Base-by-base conservation (phyloP, 495 filamentous ascomycete genomes). In the Talaromyces liani region DNA sequence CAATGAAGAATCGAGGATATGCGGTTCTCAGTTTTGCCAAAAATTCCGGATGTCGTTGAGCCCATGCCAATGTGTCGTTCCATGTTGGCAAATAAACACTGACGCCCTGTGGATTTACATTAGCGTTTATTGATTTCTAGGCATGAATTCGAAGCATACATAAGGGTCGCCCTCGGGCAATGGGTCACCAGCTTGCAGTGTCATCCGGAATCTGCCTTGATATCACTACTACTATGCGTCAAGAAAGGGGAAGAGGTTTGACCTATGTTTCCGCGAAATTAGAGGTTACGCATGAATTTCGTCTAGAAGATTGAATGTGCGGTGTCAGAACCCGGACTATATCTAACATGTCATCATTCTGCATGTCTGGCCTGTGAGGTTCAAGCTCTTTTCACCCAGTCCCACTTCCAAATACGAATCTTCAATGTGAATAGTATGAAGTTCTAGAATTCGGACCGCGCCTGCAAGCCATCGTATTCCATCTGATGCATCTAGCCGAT, bases 1-100 rank as follows among this genome's bases (percentile, higher is more conserved):
- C 20, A 41, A 67, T n/a, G 34, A 64, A 66, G 12, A 65, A 60
- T 31, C 67, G 59, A 20, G 61, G 67, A 41, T 67, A 68, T 12
- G 65, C 67, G 54, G 60, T 65, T 56, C 34, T 47, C n/a, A 66
- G 29, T 54, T 58, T 65, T 9, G 57, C 34, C 33, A 58, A n/a
- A 24, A 66, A 22, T 39, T 36, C 58, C 4, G 53, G 39, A 34
- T 60, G 12, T 57, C 53, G 45, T 18, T 22, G 27, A 62, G 24
- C 45, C 39, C 58, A 36, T 41, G 45, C 16, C 49, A 29, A 34
- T 25, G 45, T 45, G 39, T 65, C 64, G 22, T 61, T 22, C 34
- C 51, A 65, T 25, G 62, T 65, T 27, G 54, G 39, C 18, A 58
- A 41, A 6, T 61, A 51, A 1, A 64, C 56, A 57, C 41, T 45